These are phyloP conservation scores for Vitis rupestris DNA, from an alignment of 164 flowering plant genomes.

Conservation along the genomic window DNA sequence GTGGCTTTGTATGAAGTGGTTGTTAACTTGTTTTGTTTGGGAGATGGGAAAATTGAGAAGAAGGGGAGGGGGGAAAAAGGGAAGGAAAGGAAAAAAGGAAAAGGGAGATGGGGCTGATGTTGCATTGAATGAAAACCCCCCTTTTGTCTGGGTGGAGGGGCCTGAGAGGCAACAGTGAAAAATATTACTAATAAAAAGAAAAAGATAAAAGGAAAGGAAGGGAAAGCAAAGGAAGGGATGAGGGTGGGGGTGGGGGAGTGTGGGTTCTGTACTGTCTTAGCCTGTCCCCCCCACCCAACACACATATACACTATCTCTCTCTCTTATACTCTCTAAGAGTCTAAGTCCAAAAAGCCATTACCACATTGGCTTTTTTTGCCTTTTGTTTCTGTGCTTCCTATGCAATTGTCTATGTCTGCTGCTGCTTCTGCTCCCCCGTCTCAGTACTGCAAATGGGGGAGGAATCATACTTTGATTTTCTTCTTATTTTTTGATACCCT, in stretches of 20 bases:
- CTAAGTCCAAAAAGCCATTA: conserved; percentile 36
- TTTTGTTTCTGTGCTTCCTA: conserved; percentile 43
- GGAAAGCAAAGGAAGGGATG: conserved; percentile 6
- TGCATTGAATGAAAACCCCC: conserved; percentile 14
- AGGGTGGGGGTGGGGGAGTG: conserved; percentile 26
- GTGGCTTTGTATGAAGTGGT: no score
- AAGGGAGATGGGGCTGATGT: background rate
- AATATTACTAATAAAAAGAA: conserved; percentile 8
- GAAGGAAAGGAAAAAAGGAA: background rate
- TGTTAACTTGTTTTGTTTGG: no score
- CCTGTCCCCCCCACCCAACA: conserved; percentile 50
- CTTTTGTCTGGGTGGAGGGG: conserved; percentile 23
- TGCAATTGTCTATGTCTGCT: conserved; percentile 63
- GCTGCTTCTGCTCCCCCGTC: conserved; percentile 52
- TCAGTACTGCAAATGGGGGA: conserved; percentile 59
- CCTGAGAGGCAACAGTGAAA: conserved; percentile 4
- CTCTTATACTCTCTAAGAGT: conserved; percentile 22
- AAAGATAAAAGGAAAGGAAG: conserved; percentile 16
- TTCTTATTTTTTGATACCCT: conserved; percentile 58
- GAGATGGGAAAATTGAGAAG: no score
- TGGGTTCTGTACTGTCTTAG: conserved; percentile 52
- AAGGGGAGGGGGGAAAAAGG: no score
- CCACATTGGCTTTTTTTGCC: conserved; percentile 47
- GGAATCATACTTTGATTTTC: conserved; percentile 64
- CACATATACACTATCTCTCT: conserved; percentile 25